A percentile compares a stretch with the other conserved stretches of the same genome.
phyloP scores from a whole-genome alignment of 2,329 filamentous ascomycete species.

The Leptosphaerulina australis region DNA sequence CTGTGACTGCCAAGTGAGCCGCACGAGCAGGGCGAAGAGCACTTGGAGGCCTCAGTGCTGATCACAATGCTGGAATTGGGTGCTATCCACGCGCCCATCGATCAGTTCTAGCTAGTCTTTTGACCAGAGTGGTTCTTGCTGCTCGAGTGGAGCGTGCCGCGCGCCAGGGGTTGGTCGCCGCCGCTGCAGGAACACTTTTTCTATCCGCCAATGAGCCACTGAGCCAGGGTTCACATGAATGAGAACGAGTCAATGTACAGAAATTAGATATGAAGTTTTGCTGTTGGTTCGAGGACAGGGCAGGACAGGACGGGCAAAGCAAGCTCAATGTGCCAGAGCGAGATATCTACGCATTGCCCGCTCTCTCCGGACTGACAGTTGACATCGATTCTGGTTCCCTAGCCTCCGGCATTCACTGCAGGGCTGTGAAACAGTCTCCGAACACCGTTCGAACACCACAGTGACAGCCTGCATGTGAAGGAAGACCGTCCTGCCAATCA shows the following conservation, averaged over 20 bases:
- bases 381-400: constrained; percentile 9
- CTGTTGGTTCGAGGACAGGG: constrained; percentile 12
- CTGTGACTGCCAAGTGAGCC: constrained; percentile 29
- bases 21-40: constrained; percentile 33
- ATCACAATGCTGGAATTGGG: constrained; percentile 42
- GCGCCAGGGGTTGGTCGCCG: constrained; percentile 24
- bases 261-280: background rate
- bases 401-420: constrained; percentile 10
- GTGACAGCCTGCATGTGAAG: constrained; percentile 9
- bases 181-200: constrained; percentile 36
- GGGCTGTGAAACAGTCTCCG: constrained; percentile 17
- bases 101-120: constrained; percentile 11
- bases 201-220: constrained; percentile 18
- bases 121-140: constrained; percentile 31
- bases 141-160: constrained; percentile 31
- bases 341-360: constrained; percentile 7
- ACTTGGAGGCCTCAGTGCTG: constrained; percentile 32
- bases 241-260: constrained; percentile 5
- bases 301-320: too few species aligned
- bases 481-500: constrained; percentile 11
- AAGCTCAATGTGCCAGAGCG: too few species aligned
- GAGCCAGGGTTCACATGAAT: background rate
- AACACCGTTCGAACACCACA: constrained; percentile 12
- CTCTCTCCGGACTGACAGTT: constrained; percentile 10
- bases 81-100: constrained; percentile 28